phyloP scores from a whole-genome alignment of 805 yeast species.

The Ascoidea rubescens region DNA sequence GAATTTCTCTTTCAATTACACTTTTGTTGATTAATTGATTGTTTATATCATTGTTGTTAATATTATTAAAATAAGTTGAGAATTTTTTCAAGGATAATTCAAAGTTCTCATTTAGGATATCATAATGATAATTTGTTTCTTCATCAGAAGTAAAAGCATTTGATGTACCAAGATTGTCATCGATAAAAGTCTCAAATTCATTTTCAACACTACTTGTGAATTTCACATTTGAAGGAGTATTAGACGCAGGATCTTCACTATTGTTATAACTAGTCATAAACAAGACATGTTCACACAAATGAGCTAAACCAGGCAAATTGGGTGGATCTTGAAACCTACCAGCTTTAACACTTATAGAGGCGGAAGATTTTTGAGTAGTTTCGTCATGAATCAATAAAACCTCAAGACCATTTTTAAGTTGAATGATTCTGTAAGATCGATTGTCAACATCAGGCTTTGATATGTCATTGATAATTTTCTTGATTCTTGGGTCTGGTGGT shows the following conservation, averaged over 20 bases:
- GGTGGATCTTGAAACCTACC: constrained; percentile 64
- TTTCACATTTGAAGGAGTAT: constrained; percentile 9
- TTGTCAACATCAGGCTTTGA: constrained; percentile 45
- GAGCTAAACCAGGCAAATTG: constrained; percentile 60
- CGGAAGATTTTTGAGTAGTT: constrained; percentile 61
- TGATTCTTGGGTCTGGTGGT: background rate
- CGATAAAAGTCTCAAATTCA: constrained; percentile 59
- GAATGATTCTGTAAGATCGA: constrained; percentile 55
- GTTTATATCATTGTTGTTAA: too few species aligned
- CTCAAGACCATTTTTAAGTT: constrained; percentile 40
- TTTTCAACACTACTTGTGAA: constrained; percentile 56
- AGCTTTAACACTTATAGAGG: constrained; percentile 65
- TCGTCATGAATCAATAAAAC: constrained; percentile 58
- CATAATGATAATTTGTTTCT: constrained; percentile 86
- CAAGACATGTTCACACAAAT: constrained; percentile 59
- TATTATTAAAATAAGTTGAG: constrained; percentile 73
- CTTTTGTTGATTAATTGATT: constrained; percentile 52
- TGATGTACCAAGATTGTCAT: constrained; percentile 78
- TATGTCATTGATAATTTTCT: constrained; percentile 10
- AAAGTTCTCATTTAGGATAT: constrained; percentile 59
- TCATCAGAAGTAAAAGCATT: constrained; percentile 87
- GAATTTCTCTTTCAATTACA: constrained; percentile 83
- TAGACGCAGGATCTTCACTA: background rate
- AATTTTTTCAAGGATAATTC: constrained; percentile 88
- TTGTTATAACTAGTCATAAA: constrained; percentile 50